Base-by-base conservation (phyloP, 2,329 filamentous ascomycete species). In the Colletotrichum musae region DNA sequence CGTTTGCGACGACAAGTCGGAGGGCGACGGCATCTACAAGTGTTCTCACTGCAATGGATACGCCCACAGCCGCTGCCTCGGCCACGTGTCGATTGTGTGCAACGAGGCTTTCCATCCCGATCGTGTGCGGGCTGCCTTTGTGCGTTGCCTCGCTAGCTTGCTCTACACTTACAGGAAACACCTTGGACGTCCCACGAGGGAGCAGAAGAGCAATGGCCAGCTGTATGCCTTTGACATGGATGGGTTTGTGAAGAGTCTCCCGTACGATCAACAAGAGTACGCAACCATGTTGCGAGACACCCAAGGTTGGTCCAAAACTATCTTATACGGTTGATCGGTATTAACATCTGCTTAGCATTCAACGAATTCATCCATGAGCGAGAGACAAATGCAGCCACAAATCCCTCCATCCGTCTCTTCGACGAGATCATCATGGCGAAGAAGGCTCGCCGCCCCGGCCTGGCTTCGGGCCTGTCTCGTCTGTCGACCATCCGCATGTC, bases 281-380 rank as follows among this genome's bases (percentile, higher is more conserved):
- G 84, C 86, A 18, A 80, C 77, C 18, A 90, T 91, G 88, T 85
- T 92, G 83, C 86, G 87, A 73, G 89, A 92, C 71, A 92, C 89
- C 18, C 89, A 92, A 84, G 87, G 89, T 91, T 84, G 21, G 48
- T 51, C 21, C 24, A 16, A 21, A 53, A 16, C n/a, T 41, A 2
- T 41, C 21, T 21, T 5, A 12, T 43, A 47, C 48, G 1, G 45
- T 10, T 32, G 16, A 21, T 9, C 6, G 56, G 60, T 70, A 51
- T 74, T 79, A 67, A 79, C 65, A 32, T 18, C 70, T 71, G 5
- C 56, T 72, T 61, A 78, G 77, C 75, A 57, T 94, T 95, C 78
- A 94, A 94, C 73, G 93, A 95, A 78, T 96, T 96, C 78, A 93
- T 96, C 71, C 92, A 95, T 75, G 92, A 94, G 74, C 89, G 93